Conservation (phyloP, 1,284 basidiomycete species). For the Coniferiporia weirii region DNA sequence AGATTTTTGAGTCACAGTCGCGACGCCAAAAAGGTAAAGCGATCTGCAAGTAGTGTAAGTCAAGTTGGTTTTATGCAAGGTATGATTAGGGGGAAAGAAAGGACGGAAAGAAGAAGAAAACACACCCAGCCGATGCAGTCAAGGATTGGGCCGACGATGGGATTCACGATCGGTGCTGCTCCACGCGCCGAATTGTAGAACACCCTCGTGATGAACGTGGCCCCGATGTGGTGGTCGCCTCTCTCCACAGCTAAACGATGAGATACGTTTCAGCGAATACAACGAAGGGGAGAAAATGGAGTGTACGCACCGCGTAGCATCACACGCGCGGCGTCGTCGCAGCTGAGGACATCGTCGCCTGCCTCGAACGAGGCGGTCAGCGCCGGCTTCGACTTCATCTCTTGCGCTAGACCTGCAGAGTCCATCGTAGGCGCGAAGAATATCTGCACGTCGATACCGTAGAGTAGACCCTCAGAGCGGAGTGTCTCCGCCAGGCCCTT, state of each 20-base stretch:
- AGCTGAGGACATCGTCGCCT: conserved; percentile 58
- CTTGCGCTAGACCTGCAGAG: conserved; percentile 75
- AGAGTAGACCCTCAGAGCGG: conserved; percentile 77
- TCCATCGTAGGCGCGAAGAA: conserved; percentile 87
- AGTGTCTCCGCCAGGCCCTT: conserved; percentile 86
- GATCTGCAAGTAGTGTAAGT: conserved; percentile 1
- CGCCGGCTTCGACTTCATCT: conserved; percentile 78
- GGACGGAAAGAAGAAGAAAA: not conserved
- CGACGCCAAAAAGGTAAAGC: conserved; percentile 16
- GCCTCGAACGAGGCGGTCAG: conserved; percentile 83
- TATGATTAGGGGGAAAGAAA: no score
- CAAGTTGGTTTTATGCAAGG: no score
- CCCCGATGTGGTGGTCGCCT: conserved; percentile 74
- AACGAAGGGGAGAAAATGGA: not conserved
- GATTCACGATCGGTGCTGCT: conserved; percentile 58
- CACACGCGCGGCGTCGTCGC: conserved; percentile 60
- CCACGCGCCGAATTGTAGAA: conserved; percentile 71
- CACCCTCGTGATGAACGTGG: conserved; percentile 62
- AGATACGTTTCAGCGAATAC: not conserved
- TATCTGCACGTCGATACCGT: conserved; percentile 78
- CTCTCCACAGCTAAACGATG: conserved; percentile 55
- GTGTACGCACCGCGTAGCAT: conserved; percentile 56
- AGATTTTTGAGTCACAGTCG: conserved; percentile 11
- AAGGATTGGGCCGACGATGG: conserved; percentile 49
- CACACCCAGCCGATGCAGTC: conserved; percentile 31